Evolutionary conservation across 192 early-diverging fungal genomes (phyloP), one percentile per base, ranked within the genome.

Genomic region (Backusella luteola): DNA sequence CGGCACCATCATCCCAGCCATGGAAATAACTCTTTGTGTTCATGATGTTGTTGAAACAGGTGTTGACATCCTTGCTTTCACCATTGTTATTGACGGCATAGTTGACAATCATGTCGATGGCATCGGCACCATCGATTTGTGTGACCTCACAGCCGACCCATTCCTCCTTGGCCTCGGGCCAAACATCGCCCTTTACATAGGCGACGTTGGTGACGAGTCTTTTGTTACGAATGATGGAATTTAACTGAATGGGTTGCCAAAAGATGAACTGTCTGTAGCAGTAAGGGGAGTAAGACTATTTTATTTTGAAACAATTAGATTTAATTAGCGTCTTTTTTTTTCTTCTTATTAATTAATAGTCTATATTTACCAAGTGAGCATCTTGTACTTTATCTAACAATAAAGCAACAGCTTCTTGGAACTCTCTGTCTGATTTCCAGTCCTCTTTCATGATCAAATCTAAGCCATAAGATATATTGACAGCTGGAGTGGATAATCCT

Each of bases 21-120:
- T 81, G 80, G 80, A 81, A 81, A 63, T 81, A 81, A 34, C 77
- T 77, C 69, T 81, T 81, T 29, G 76, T 81, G 69, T 81, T 81
- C 80, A 81, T 81, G 38, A 81, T 81, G 17, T 81, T 77, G 69
- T 81, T 81, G 67, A 81, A 75, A 42, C 80, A 81, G 9, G 80
- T 81, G 23, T 81, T 81, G 39, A 81, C 80, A 66, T 81, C 80
- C 67, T 81, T 81, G 56, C 80, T 81, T 74, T 81, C 80, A 8
- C 80, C 80, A 41, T 81, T 81, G 73, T 81, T 81, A 39, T 81
- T 81, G 41, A 81, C 80, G 9, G 80, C 80, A 41, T 81, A 81
- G 49, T 81, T 74, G 11, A 77, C 76, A 39, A 81, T 77, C 80
- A 81, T 81, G 6, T 81, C 80, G 59, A 81, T 74, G 36, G 76